Evolutionary conservation across 225 moss, liverwort and hornwort genomes (phyloP).

Genomic region (Bryoerythrophyllum caledonicum): DNA sequence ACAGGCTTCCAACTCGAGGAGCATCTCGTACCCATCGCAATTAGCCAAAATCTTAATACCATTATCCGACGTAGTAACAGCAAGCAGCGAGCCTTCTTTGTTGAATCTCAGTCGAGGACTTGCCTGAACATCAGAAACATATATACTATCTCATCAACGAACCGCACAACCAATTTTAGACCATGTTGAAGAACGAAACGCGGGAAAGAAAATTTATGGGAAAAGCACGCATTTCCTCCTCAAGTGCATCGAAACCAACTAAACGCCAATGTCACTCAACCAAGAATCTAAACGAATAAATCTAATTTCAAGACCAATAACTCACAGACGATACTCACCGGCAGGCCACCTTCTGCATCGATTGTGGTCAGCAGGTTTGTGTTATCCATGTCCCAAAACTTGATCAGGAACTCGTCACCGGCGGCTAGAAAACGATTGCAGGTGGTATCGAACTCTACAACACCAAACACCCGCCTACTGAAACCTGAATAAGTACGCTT

Average conservation of each 20-base stretch:
- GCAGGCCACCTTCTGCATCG: conserved; percentile 94
- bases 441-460: conserved; percentile 97
- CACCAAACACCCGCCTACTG: conserved; percentile 92
- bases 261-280: background rate
- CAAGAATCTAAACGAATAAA: background rate
- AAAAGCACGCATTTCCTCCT: too few species aligned
- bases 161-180: too few species aligned
- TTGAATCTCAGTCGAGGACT: conserved; percentile 96
- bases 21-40: conserved; percentile 75
- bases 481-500: conserved; percentile 97
- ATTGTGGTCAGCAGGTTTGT: conserved; percentile 80
- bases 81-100: conserved; percentile 92
- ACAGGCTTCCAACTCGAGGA: conserved; percentile 80
- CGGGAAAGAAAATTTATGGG: too few species aligned
- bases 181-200: too few species aligned
- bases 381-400: conserved; percentile 99
- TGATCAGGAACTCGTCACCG: conserved; percentile 95
- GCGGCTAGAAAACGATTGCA: conserved; percentile 95
- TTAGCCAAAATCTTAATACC: conserved; percentile 96
- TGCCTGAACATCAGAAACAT: conserved; percentile 48
- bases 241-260: too few species aligned
- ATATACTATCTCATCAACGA: background rate
- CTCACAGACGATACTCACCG: conserved; percentile 44
- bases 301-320: background rate
- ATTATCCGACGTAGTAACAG: conserved; percentile 94